Conservation (phyloP, 371 early-diverging fungal genomes). For the Syncephalastrum sp. region DNA sequence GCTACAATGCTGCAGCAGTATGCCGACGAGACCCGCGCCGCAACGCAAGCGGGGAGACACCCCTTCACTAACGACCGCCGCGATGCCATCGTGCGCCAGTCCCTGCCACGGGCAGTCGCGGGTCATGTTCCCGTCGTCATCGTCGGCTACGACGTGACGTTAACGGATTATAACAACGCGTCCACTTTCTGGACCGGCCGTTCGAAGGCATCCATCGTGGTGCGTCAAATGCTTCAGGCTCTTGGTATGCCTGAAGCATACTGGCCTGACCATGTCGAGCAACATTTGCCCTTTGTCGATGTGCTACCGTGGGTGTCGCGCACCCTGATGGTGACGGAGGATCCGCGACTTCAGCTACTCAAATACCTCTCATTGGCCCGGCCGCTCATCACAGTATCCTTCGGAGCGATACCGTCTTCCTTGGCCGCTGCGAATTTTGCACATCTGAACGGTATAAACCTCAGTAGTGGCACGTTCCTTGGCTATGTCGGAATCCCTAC, state of each 20-base stretch:
- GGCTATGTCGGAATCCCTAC: constrained; percentile 4
- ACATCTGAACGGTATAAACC: neutral
- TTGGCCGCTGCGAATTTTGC: constrained; percentile 2
- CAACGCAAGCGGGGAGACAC: too few relatives aligned
- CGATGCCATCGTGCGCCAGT: neutral
- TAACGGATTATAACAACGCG: neutral
- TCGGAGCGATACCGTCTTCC: neutral
- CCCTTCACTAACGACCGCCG: too few relatives aligned
- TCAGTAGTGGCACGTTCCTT: neutral
- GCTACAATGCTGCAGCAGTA: too few relatives aligned
- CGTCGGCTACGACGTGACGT: neutral
- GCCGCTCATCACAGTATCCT: constrained; percentile 1
- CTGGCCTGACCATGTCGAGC: too few relatives aligned
- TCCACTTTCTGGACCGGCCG: too few relatives aligned
- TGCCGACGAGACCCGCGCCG: too few relatives aligned
- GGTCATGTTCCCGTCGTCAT: constrained; percentile 1
- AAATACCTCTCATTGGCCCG: neutral
- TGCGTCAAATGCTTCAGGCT: too few relatives aligned
- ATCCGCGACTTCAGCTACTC: neutral
- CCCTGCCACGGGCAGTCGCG: neutral
- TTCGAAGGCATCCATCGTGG: too few relatives aligned
- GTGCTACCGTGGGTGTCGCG: neutral
- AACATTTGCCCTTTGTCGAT: constrained; percentile 5
- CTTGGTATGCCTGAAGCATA: too few relatives aligned
- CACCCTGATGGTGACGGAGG: neutral